These are phyloP conservation scores for Myriosclerotinia curreyana DNA, from an alignment of 2,329 filamentous ascomycete genomes.

Conservation along the genomic window DNA sequence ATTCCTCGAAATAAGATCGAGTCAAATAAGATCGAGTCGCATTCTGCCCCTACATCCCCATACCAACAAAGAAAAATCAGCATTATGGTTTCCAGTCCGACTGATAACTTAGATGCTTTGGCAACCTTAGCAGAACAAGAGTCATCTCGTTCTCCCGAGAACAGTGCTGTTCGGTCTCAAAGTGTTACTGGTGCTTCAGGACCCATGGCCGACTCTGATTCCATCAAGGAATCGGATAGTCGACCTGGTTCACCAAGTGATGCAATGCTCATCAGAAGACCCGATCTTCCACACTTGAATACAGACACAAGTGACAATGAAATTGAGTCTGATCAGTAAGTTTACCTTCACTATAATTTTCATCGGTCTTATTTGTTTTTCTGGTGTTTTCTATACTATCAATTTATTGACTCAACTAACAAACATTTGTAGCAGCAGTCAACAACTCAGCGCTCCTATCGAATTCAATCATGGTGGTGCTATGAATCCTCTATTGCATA, in stretches of 20 bases:
- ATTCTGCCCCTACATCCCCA: conserved; percentile 18
- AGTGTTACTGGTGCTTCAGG: conserved; percentile 11
- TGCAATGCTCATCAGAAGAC: conserved; percentile 38
- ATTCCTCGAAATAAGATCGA: conserved; percentile 1
- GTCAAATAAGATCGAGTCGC: conserved; percentile 1
- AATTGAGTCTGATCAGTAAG: conserved; percentile 30
- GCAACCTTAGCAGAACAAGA: conserved; percentile 33
- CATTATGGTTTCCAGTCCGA: conserved; percentile 28
- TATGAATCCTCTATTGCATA: conserved; percentile 18
- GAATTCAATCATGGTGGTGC: neutral
- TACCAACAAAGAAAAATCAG: neutral
- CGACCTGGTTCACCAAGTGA: conserved; percentile 37
- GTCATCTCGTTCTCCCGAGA: conserved; percentile 10
- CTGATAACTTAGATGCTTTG: conserved; percentile 32
- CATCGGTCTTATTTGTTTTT: neutral
- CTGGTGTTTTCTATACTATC: neutral
- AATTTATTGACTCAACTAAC: neutral
- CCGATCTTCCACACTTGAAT: conserved; percentile 29
- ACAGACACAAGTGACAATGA: conserved; percentile 28
- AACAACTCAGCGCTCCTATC: neutral
- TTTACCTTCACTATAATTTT: neutral
- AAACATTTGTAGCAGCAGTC: neutral
- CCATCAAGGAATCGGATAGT: neutral
- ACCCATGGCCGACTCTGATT: neutral
- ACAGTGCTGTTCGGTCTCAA: conserved; percentile 10